Evolutionary conservation across 208 protist species (phyloP).

Genomic region (Acanthamoeba sp.): DNA sequence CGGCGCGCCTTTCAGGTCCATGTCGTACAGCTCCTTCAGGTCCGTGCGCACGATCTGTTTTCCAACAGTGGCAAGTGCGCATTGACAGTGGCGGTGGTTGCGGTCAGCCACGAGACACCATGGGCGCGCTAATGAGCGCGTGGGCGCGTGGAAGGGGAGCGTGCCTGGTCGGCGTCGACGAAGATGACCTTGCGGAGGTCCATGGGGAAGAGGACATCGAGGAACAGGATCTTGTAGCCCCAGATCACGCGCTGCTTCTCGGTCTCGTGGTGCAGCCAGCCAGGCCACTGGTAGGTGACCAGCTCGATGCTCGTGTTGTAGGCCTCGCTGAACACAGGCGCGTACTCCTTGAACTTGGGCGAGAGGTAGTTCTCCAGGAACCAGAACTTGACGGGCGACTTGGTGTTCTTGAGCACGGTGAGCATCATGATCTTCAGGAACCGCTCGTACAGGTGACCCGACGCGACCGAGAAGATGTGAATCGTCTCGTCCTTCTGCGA

Average conservation of each 20-base stretch:
- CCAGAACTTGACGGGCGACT: slow-evolving; percentile 99
- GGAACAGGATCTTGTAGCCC: slow-evolving; percentile 99
- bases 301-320: slow-evolving; percentile 97
- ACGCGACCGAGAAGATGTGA: slow-evolving; percentile 98
- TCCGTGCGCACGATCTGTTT: slow-evolving; percentile 90
- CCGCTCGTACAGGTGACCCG: slow-evolving; percentile 98
- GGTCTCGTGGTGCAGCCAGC: slow-evolving; percentile 96
- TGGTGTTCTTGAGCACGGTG: slow-evolving; percentile 94
- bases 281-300: slow-evolving; percentile 99
- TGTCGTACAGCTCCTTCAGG: slow-evolving; percentile 96
- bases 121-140: background rate
- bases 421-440: slow-evolving; percentile 99
- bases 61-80: too few relatives aligned
- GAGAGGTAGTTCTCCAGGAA: slow-evolving; percentile 98
- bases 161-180: slow-evolving; percentile 98
- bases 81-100: background rate
- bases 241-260: slow-evolving; percentile 99
- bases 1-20: slow-evolving; percentile 95
- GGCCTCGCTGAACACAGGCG: slow-evolving; percentile 92
- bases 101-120: background rate
- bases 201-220: slow-evolving; percentile 99
- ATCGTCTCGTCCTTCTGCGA: slow-evolving; percentile 92
- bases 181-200: slow-evolving; percentile 98
- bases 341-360: slow-evolving; percentile 96
- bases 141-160: background rate